phyloP scores from a whole-genome alignment of 1,284 basidiomycete species.

The Phellopilus nigrolimitatus region DNA sequence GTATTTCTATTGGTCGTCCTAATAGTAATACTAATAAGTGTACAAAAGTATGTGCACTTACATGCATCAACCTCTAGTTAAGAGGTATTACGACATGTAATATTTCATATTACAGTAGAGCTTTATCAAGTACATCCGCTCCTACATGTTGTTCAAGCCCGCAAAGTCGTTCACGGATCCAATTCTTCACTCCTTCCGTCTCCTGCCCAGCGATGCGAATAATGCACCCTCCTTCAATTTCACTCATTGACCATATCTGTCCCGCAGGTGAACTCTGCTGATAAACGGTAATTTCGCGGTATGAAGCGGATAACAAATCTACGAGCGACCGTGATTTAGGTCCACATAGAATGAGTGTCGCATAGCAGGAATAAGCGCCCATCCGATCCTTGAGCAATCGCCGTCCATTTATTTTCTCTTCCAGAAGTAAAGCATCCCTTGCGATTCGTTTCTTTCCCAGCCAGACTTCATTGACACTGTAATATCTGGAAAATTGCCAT shows the following conservation, averaged over 20 bases:
- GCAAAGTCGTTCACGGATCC: conserved; percentile 53
- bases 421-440: conserved; percentile 73
- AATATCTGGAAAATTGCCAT: conserved; percentile 86
- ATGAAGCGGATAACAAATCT: conserved; percentile 41
- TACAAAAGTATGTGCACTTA: no score
- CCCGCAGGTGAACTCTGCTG: conserved; percentile 46
- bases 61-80: no score
- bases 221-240: conserved; percentile 47
- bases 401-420: conserved; percentile 25
- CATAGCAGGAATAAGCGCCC: conserved; percentile 80
- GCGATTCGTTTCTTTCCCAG: conserved; percentile 59
- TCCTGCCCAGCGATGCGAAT: conserved; percentile 70
- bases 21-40: no score
- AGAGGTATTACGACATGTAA: neutral
- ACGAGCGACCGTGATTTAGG: conserved; percentile 47
- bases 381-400: conserved; percentile 59
- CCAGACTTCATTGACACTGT: conserved; percentile 82
- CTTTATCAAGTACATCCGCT: conserved; percentile 56
- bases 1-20: no score
- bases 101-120: conserved; percentile 42
- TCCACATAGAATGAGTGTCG: conserved; percentile 73
- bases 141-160: conserved; percentile 55
- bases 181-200: conserved; percentile 66
- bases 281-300: conserved; percentile 57
- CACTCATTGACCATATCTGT: conserved; percentile 77